These are phyloP conservation scores for Sphaerulina populicola DNA, from an alignment of 2,329 filamentous ascomycete genomes.

Conservation along the genomic window DNA sequence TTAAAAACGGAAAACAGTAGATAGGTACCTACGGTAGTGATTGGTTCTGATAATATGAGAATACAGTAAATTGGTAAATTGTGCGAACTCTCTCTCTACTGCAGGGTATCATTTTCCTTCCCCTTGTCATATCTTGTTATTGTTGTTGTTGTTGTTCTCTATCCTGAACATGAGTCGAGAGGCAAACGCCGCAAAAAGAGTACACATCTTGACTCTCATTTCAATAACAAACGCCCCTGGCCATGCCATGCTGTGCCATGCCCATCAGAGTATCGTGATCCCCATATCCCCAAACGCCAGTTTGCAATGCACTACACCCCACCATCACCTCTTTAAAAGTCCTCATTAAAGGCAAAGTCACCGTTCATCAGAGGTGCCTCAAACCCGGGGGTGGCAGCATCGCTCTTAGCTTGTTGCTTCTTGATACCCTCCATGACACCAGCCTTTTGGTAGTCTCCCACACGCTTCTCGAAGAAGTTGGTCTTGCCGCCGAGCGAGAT, in stretches of 20 bases:
- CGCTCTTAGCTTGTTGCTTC: conserved; percentile 33
- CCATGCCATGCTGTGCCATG: conserved; percentile 3
- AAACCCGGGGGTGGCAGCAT: conserved; percentile 27
- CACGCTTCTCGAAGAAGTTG: conserved; percentile 99
- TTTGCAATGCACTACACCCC: conserved; percentile 1
- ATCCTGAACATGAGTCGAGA: conserved; percentile 5
- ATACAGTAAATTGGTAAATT: not conserved
- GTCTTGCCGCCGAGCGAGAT: conserved; percentile 98
- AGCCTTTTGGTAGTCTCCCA: conserved; percentile 98
- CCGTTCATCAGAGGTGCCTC: conserved; percentile 49
- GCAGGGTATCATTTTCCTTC: conserved; percentile 4
- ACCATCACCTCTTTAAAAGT: conserved; percentile 60
- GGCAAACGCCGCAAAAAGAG: not conserved
- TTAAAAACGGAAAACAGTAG: no score
- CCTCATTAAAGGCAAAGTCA: conserved; percentile 90
- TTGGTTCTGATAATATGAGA: no score
- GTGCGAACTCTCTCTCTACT: conserved; percentile 1
- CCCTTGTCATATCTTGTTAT: not conserved
- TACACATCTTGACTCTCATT: conserved; percentile 5
- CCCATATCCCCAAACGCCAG: conserved; percentile 4
- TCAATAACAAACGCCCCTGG: conserved; percentile 3
- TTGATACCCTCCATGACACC: conserved; percentile 92
- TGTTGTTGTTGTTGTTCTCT: not conserved
- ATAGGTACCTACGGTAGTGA: no score
- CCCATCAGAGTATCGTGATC: conserved; percentile 4